Evolutionary conservation across 148 eudicot genomes (phyloP).

Genomic region (Amaranthus palmeri): DNA sequence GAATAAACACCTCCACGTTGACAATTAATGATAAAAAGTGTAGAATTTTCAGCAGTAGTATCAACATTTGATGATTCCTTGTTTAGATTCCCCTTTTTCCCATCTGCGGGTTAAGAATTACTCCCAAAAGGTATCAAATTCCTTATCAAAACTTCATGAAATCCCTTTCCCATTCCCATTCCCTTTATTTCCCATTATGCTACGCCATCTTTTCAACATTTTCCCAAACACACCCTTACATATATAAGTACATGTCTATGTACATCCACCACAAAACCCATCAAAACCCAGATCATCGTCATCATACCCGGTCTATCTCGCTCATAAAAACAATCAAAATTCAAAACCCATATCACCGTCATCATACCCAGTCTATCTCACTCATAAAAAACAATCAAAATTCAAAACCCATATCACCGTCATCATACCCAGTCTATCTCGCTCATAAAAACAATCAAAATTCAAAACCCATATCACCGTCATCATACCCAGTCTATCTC

Average conservation of each 20-base stretch:
- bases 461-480: too few species aligned
- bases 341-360: too few species aligned
- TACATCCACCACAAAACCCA: background rate
- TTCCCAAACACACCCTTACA: background rate
- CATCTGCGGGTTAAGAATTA: conserved; percentile 17
- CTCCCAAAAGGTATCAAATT: conserved; percentile 20
- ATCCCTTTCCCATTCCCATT: conserved; percentile 26
- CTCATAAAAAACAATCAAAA: background rate
- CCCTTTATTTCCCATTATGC: conserved; percentile 27
- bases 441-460: too few species aligned
- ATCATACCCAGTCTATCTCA: too few species aligned
- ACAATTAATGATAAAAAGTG: background rate
- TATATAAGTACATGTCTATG: conserved; percentile 9
- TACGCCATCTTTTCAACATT: conserved; percentile 7
- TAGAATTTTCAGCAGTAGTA: background rate
- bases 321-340: too few species aligned
- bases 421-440: too few species aligned
- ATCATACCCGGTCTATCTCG: too few species aligned
- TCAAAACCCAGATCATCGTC: too few species aligned
- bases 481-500: too few species aligned
- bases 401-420: background rate
- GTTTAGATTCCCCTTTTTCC: conserved; percentile 24
- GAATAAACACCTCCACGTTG: too few species aligned
- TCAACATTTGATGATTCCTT: conserved; percentile 28
- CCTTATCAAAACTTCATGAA: conserved; percentile 34